Percentiles rank a stretch among this genome's conserved stretches.
These are phyloP conservation scores for Sugiyamaella qingdaonensis DNA, from an alignment of 805 yeast species.

Conservation along the genomic window DNA sequence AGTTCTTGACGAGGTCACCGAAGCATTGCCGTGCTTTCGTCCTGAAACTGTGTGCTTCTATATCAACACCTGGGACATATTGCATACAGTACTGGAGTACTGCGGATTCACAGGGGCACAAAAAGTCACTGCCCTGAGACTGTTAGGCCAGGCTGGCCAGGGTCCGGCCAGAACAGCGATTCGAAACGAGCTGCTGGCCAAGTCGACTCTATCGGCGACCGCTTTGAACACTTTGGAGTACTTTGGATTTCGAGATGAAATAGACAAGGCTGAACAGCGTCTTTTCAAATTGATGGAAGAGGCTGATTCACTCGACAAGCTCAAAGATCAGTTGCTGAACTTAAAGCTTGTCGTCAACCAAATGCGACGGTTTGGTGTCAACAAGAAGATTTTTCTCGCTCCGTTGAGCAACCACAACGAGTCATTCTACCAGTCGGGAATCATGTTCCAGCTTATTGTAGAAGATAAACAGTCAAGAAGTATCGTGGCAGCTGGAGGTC, in stretches of 20 bases:
- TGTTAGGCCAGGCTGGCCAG: conserved; percentile 72
- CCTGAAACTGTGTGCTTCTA: conserved; percentile 53
- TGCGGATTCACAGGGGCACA: conserved; percentile 78
- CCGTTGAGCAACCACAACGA: conserved; percentile 85
- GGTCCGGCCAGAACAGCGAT: conserved; percentile 62
- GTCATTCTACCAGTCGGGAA: conserved; percentile 70
- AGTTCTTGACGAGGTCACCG: conserved; percentile 69
- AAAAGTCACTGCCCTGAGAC: conserved; percentile 58
- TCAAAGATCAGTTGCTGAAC: conserved; percentile 61
- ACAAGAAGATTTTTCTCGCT: conserved; percentile 54
- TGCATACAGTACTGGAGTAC: conserved; percentile 73
- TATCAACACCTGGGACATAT: conserved; percentile 75
- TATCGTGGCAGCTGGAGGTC: conserved; percentile 86
- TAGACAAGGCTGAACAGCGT: conserved; percentile 58
- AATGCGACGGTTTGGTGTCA: conserved; percentile 56
- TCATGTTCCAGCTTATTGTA: conserved; percentile 84
- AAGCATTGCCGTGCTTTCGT: conserved; percentile 62
- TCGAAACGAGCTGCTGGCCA: conserved; percentile 50
- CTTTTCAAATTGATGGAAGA: conserved; percentile 70
- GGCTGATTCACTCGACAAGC: conserved; percentile 51
- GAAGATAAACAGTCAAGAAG: conserved; percentile 41
- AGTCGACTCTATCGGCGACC: conserved; percentile 73
- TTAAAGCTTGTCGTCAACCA: conserved; percentile 54
- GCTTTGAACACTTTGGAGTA: conserved; percentile 74
- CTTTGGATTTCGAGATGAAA: conserved; percentile 70